A percentile compares a stretch with the other conserved stretches of the same genome.
phyloP scores from a whole-genome alignment of 495 filamentous ascomycete species.

The Penicillium nucicola region DNA sequence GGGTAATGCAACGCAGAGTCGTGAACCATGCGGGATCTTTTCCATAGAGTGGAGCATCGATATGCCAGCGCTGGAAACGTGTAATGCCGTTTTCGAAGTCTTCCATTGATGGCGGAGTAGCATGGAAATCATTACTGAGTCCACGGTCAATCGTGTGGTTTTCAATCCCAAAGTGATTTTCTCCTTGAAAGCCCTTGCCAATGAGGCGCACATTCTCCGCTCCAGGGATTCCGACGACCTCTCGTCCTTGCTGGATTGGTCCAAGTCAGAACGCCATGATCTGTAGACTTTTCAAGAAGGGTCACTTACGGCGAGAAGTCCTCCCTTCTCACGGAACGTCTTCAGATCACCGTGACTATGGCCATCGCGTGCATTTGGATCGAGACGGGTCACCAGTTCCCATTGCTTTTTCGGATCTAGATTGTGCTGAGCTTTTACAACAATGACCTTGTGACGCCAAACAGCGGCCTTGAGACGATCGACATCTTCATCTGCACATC shows the following conservation, averaged over 20 bases:
- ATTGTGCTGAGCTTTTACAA: conserved; percentile 36
- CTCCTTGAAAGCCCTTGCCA: conserved; percentile 41
- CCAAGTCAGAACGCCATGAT: no score
- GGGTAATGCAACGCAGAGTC: conserved; percentile 36
- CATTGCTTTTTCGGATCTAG: conserved; percentile 36
- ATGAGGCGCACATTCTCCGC: conserved; percentile 42
- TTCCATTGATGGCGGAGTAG: conserved; percentile 8
- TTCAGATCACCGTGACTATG: conserved; percentile 38
- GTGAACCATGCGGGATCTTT: conserved; percentile 42
- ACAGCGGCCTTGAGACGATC: conserved; percentile 31
- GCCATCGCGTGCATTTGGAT: conserved; percentile 29
- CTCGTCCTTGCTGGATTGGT: conserved; percentile 16
- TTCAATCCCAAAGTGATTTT: conserved; percentile 40
- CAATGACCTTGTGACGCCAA: conserved; percentile 36
- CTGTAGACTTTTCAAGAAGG: no score
- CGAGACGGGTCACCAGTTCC: conserved; percentile 38
- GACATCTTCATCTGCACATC: conserved; percentile 27
- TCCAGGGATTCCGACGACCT: conserved; percentile 36
- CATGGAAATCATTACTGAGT: conserved; percentile 35
- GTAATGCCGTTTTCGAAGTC: conserved; percentile 24
- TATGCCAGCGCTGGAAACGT: conserved; percentile 43
- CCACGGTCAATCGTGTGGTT: conserved; percentile 25
- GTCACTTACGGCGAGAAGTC: no score
- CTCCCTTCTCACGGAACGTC: conserved; percentile 21
- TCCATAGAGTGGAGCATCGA: conserved; percentile 42